These are phyloP conservation scores for Excoecaria cochinchinensis DNA, from an alignment of 345 rosid genomes.

Conservation along the genomic window DNA sequence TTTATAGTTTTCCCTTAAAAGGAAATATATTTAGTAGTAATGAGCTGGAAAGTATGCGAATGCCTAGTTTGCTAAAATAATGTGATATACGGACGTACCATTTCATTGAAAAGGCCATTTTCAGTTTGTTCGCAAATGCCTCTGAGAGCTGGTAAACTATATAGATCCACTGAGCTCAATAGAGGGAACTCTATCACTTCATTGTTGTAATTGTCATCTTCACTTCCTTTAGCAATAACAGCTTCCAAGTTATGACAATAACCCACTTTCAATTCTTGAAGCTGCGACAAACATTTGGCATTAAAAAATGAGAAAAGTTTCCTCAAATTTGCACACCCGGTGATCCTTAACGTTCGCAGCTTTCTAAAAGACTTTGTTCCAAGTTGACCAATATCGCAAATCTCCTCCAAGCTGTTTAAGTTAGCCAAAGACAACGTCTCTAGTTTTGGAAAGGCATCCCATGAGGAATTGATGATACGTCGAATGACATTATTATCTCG, in stretches of 20 bases:
- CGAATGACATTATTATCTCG: not conserved
- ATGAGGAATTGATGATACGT: not conserved
- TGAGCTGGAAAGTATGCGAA: too few relatives aligned
- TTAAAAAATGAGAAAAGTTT: too few relatives aligned
- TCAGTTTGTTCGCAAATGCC: not conserved
- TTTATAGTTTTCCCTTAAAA: too few relatives aligned
- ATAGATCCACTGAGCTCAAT: not conserved
- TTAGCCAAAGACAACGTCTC: not conserved
- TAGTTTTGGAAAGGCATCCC: not conserved
- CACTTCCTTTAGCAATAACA: not conserved
- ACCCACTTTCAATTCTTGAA: too few relatives aligned
- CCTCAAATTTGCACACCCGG: not conserved
- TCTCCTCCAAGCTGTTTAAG: not conserved
- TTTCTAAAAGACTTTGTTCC: not conserved
- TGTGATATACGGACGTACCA: not conserved
- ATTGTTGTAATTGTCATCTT: not conserved
- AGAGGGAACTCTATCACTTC: not conserved
- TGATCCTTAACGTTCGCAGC: not conserved
- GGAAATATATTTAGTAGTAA: too few relatives aligned
- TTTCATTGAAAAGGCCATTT: not conserved
- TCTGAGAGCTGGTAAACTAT: not conserved
- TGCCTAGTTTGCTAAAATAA: too few relatives aligned
- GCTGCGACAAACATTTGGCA: too few relatives aligned
- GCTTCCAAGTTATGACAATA: not conserved
- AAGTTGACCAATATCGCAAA: not conserved